Evolutionary conservation across 495 filamentous ascomycete genomes (phyloP).

Genomic region (Talaromyces thailandensis): DNA sequence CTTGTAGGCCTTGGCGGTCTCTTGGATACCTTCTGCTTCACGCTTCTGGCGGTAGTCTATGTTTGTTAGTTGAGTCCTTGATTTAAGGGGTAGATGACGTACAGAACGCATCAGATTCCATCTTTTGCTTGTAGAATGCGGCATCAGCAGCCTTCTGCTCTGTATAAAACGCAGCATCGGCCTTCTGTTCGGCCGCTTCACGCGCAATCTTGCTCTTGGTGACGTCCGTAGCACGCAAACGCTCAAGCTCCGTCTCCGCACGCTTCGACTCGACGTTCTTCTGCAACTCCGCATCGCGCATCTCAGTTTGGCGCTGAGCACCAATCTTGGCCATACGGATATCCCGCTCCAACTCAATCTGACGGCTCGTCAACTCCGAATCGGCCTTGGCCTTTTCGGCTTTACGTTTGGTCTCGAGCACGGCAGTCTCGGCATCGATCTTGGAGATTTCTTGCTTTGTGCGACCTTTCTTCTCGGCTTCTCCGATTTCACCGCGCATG

Average conservation of each 20-base stretch:
- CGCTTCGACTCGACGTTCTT: slow-evolving; percentile 65
- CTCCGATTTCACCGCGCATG: slow-evolving; percentile 69
- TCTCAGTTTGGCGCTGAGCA: slow-evolving; percentile 60
- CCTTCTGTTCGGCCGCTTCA: slow-evolving; percentile 64
- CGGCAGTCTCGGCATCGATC: slow-evolving; percentile 73
- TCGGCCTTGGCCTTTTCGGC: slow-evolving; percentile 71
- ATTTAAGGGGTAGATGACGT: slow-evolving; percentile 9
- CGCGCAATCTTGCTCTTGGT: slow-evolving; percentile 65
- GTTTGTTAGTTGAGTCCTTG: slow-evolving; percentile 27
- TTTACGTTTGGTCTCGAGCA: slow-evolving; percentile 74
- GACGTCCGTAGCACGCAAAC: slow-evolving; percentile 64
- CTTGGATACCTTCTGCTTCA: slow-evolving; percentile 63
- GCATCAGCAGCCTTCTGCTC: slow-evolving; percentile 46
- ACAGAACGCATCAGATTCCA: slow-evolving; percentile 45
- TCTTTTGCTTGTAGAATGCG: slow-evolving; percentile 45
- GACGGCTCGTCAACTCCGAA: slow-evolving; percentile 57
- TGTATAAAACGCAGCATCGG: slow-evolving; percentile 49
- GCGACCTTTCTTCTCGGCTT: slow-evolving; percentile 65
- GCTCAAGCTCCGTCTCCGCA: slow-evolving; percentile 69
- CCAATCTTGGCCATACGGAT: slow-evolving; percentile 64
- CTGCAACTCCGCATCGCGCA: slow-evolving; percentile 66
- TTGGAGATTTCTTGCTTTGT: slow-evolving; percentile 74
- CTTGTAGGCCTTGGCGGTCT: slow-evolving; percentile 69
- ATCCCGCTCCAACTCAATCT: slow-evolving; percentile 60
- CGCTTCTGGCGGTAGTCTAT: slow-evolving; percentile 50